A percentile compares a stretch with the other conserved stretches of the same genome.
These are phyloP conservation scores for Epichloe sylvatica DNA, from an alignment of 2,329 filamentous ascomycete genomes.

Conservation along the genomic window DNA sequence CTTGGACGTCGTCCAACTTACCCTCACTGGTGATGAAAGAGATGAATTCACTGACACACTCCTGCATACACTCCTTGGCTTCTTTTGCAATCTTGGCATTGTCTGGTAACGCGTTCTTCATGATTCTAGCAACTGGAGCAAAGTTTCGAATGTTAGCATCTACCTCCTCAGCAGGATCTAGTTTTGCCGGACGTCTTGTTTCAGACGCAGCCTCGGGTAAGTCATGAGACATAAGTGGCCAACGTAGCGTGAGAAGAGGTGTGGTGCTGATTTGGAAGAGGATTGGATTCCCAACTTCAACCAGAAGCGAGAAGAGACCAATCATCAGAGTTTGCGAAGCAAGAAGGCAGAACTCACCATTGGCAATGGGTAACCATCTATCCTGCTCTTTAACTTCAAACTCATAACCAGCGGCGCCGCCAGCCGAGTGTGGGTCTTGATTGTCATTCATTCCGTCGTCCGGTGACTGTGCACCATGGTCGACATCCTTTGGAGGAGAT, in stretches of 20 bases:
- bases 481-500: slow-evolving; percentile 90
- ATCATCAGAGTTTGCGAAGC: slow-evolving; percentile 10
- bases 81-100: slow-evolving; percentile 99
- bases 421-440: slow-evolving; percentile 59
- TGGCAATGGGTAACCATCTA: slow-evolving; percentile 98
- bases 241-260: slow-evolving; percentile 14
- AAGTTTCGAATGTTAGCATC: slow-evolving; percentile 94
- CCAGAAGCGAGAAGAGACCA: neutral
- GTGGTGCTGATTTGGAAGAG: slow-evolving; percentile 16
- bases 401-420: slow-evolving; percentile 59
- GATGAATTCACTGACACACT: slow-evolving; percentile 99
- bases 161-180: slow-evolving; percentile 39
- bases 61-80: slow-evolving; percentile 99
- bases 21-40: slow-evolving; percentile 99
- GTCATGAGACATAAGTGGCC: slow-evolving; percentile 45
- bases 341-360: slow-evolving; percentile 61
- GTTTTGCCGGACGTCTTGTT: slow-evolving; percentile 32
- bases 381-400: slow-evolving; percentile 99
- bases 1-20: slow-evolving; percentile 30
- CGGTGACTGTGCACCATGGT: slow-evolving; percentile 82
- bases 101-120: slow-evolving; percentile 94
- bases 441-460: slow-evolving; percentile 92
- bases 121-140: slow-evolving; percentile 93
- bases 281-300: neutral
- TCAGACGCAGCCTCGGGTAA: slow-evolving; percentile 38